Percentiles rank a stretch among this genome's conserved stretches.
Conservation (phyloP, 768 basidiomycete genomes). For the Tylopilus rubrobrunneus region DNA sequence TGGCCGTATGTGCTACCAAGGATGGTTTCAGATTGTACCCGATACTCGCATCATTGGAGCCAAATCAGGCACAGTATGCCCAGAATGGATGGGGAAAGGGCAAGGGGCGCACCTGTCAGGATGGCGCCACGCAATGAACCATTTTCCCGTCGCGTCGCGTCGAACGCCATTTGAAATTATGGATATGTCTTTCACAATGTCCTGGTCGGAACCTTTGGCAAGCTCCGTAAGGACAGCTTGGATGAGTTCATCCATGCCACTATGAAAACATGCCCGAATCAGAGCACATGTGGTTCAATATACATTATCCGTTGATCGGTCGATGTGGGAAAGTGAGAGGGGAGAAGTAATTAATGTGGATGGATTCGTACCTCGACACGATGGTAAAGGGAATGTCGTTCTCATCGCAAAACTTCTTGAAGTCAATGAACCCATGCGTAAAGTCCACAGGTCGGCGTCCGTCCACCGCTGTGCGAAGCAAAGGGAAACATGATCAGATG, state of each 20-base stretch:
- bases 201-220: constrained; percentile 49
- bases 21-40: neutral
- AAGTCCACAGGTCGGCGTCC: constrained; percentile 12
- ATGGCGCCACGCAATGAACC: constrained; percentile 86
- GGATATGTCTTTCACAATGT: constrained; percentile 71
- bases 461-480: constrained; percentile 8
- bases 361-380: constrained; percentile 71
- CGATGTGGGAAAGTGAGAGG: constrained; percentile 7
- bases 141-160: constrained; percentile 52
- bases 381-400: constrained; percentile 86
- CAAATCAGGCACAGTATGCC: neutral
- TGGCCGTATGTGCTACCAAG: constrained; percentile 71
- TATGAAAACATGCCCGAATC: constrained; percentile 27
- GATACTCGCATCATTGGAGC: neutral
- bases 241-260: constrained; percentile 93
- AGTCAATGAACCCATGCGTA: constrained; percentile 71
- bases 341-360: neutral
- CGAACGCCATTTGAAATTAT: constrained; percentile 94
- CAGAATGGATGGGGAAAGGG: neutral
- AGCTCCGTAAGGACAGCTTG: constrained; percentile 80
- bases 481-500: neutral
- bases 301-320: neutral
- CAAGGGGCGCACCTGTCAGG: constrained; percentile 64
- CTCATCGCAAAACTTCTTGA: constrained; percentile 79
- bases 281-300: neutral